Percentiles rank a stretch among this genome's conserved stretches.
Conservation (phyloP, 2,329 filamentous ascomycete genomes). For the Ceratocystiopsis minuta region DNA sequence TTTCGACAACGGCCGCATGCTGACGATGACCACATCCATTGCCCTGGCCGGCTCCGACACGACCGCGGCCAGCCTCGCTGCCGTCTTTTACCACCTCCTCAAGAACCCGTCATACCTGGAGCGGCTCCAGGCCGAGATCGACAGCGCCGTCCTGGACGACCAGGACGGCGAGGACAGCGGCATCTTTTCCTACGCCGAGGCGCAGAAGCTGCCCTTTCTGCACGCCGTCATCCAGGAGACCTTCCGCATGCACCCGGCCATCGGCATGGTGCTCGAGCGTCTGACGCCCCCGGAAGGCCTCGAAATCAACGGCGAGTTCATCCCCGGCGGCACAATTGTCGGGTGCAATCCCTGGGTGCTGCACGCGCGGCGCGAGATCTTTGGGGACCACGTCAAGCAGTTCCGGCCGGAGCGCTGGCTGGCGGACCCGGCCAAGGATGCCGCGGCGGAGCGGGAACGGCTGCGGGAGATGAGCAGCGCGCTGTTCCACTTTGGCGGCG, state of each 20-base stretch:
- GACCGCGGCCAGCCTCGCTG: conserved; percentile 11
- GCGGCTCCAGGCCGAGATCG: conserved; percentile 1
- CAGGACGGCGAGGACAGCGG: no score
- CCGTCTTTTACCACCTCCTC: conserved; percentile 11
- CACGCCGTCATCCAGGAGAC: conserved; percentile 30
- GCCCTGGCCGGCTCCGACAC: conserved; percentile 15
- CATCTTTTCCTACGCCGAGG: not conserved
- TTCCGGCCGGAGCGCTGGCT: conserved; percentile 26
- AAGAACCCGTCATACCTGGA: not conserved
- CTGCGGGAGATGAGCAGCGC: not conserved
- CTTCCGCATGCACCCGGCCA: conserved; percentile 23
- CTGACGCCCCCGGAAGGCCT: conserved; percentile 1
- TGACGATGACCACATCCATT: conserved; percentile 15
- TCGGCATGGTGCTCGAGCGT: conserved; percentile 2
- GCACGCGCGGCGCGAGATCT: conserved; percentile 16
- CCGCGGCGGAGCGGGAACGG: no score
- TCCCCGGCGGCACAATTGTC: conserved; percentile 17
- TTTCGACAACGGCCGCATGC: conserved; percentile 1
- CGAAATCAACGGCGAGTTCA: conserved; percentile 10
- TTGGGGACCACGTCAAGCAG: conserved; percentile 16
- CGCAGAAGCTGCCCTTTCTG: conserved; percentile 24
- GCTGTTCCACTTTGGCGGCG: conserved; percentile 7
- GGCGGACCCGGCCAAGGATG: conserved; percentile 9
- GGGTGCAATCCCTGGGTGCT: conserved; percentile 20
- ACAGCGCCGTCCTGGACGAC: not conserved